phyloP scores from a whole-genome alignment of 352 stramenopile species.

The Globisporangium irregulare region DNA sequence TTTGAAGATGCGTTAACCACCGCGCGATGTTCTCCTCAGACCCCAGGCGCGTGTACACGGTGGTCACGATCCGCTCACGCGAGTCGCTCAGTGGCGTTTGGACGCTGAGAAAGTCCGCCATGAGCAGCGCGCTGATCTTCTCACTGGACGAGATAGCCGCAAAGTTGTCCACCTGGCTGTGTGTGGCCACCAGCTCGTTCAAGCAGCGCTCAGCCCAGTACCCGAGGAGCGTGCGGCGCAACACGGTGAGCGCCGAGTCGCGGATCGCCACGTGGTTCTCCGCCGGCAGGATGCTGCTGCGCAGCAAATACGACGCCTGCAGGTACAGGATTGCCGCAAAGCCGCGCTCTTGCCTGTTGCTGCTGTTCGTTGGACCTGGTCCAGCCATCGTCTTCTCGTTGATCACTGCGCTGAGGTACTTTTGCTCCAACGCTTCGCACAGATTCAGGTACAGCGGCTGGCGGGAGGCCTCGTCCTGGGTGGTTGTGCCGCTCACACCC shows the following conservation, averaged over 20 bases:
- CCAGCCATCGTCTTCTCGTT: background rate
- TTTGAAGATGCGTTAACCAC: slow-evolving; percentile 41
- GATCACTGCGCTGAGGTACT: slow-evolving; percentile 19
- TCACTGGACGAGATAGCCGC: slow-evolving; percentile 28
- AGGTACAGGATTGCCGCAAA: slow-evolving; percentile 33
- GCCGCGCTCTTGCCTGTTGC: background rate
- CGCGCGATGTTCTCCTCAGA: slow-evolving; percentile 36
- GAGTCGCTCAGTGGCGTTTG: slow-evolving; percentile 34
- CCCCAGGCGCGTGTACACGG: slow-evolving; percentile 60
- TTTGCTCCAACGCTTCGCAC: slow-evolving; percentile 50
- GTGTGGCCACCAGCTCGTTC: slow-evolving; percentile 37
- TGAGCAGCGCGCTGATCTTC: slow-evolving; percentile 56
- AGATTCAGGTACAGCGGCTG: slow-evolving; percentile 62
- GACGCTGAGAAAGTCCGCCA: slow-evolving; percentile 81
- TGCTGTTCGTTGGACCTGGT: background rate
- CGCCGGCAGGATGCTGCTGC: slow-evolving; percentile 50
- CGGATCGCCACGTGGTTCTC: slow-evolving; percentile 44
- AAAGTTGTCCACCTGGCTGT: slow-evolving; percentile 34
- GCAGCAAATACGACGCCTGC: slow-evolving; percentile 57
- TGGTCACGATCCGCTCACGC: slow-evolving; percentile 43
- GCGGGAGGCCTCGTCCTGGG: slow-evolving; percentile 25
- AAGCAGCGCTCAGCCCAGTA: slow-evolving; percentile 70
- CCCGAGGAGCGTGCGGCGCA: slow-evolving; percentile 43
- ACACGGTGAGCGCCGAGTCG: slow-evolving; percentile 30
- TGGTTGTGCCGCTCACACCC: slow-evolving; percentile 14